These are phyloP conservation scores for Cutaneotrichosporon spelunceum DNA, from an alignment of 1,284 basidiomycete genomes.

Conservation along the genomic window DNA sequence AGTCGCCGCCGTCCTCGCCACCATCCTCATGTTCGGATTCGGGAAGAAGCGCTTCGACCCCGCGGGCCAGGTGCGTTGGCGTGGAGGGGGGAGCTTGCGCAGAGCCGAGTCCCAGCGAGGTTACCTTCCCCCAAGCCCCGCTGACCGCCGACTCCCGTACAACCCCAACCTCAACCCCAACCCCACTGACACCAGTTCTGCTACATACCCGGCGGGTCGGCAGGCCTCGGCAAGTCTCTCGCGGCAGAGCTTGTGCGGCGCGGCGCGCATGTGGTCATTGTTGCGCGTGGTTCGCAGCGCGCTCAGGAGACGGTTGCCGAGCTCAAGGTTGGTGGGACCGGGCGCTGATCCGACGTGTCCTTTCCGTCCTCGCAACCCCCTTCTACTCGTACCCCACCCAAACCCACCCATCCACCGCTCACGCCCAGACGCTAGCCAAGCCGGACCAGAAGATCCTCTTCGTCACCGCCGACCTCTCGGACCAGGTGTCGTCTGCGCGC, in stretches of 20 bases:
- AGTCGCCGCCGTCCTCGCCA: conserved; percentile 10
- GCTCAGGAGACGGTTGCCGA: conserved; percentile 60
- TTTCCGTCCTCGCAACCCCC: no score
- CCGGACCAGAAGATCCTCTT: conserved; percentile 60
- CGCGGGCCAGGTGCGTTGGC: conserved; percentile 42
- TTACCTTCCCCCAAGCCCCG: no score
- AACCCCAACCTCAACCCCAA: not conserved
- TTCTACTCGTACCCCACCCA: no score
- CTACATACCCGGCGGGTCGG: conserved; percentile 76
- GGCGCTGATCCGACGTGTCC: not conserved
- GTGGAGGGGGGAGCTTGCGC: not conserved
- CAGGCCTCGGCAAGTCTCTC: conserved; percentile 71
- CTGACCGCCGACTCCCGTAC: no score
- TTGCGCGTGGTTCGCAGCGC: conserved; percentile 65
- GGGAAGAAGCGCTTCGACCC: conserved; percentile 24
- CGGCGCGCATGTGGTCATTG: conserved; percentile 77
- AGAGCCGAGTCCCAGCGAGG: not conserved
- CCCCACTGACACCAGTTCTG: conserved; percentile 57
- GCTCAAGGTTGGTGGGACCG: conserved; percentile 58
- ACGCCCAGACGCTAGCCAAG: conserved; percentile 41
- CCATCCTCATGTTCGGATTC: conserved; percentile 17
- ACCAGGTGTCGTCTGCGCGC: conserved; percentile 55
- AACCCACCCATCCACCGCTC: no score
- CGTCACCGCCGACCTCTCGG: conserved; percentile 64
- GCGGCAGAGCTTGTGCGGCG: conserved; percentile 65